Percentiles rank a stretch among this genome's conserved stretches.
phyloP scores from a whole-genome alignment of 2,329 filamentous ascomycete genomes.

The Diaporthe sp. region DNA sequence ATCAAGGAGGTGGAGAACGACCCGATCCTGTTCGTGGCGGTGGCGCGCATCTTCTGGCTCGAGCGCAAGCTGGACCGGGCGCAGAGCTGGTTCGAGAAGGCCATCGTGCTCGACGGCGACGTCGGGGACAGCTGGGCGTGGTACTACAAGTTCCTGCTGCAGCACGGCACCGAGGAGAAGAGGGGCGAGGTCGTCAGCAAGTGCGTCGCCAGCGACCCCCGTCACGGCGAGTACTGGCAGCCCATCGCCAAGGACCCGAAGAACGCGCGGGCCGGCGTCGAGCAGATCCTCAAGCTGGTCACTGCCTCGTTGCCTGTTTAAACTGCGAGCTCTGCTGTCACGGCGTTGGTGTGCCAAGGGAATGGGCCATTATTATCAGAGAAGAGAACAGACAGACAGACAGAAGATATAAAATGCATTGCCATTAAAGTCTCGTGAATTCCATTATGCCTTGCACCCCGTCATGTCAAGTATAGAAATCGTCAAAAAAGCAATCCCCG shows the following conservation, averaged over 20 bases:
- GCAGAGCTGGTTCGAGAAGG: slow-evolving; percentile 97
- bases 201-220: slow-evolving; percentile 84
- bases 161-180: slow-evolving; percentile 97
- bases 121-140: slow-evolving; percentile 95
- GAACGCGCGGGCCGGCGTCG: slow-evolving; percentile 78
- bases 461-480: slow-evolving; percentile 25
- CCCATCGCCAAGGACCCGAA: slow-evolving; percentile 83
- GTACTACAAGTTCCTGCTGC: slow-evolving; percentile 93
- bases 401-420: background rate
- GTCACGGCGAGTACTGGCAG: slow-evolving; percentile 95
- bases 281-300: slow-evolving; percentile 87
- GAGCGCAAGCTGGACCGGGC: slow-evolving; percentile 94
- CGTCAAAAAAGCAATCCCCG: background rate
- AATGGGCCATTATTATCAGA: background rate
- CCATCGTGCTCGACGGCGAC: slow-evolving; percentile 87
- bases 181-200: slow-evolving; percentile 84
- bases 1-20: slow-evolving; percentile 98
- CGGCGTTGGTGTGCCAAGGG: no score
- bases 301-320: slow-evolving; percentile 56
- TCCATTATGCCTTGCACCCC: slow-evolving; percentile 17
- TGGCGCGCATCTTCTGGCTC: slow-evolving; percentile 95
- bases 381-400: background rate
- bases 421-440: slow-evolving; percentile 10
- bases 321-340: background rate
- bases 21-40: slow-evolving; percentile 86